Evolutionary conservation across 331 rosid species (phyloP).

Genomic region (Malus hybrid): DNA sequence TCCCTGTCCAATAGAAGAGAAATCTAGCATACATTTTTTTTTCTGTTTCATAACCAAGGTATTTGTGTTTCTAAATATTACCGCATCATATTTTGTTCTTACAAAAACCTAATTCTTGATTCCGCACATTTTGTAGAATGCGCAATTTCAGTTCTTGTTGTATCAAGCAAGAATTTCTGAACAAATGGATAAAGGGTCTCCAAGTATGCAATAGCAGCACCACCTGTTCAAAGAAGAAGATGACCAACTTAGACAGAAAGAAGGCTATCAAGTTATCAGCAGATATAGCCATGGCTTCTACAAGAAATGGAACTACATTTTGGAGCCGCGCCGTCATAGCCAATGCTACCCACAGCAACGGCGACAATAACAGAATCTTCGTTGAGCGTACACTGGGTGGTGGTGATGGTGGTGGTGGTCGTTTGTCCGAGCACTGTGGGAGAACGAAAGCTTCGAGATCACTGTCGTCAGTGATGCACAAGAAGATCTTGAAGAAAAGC

Average conservation of each 20-base stretch:
- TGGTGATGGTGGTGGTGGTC: not conserved
- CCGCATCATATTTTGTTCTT: too few species aligned
- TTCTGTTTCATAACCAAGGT: not conserved
- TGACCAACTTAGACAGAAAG: slow-evolving; percentile 55
- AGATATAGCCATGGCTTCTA: slow-evolving; percentile 77
- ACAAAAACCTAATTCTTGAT: not conserved
- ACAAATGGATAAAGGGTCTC: slow-evolving; percentile 58
- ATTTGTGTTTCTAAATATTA: not conserved
- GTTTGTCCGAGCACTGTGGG: not conserved
- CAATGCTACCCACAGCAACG: slow-evolving; percentile 19
- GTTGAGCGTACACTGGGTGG: slow-evolving; percentile 14
- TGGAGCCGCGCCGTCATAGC: slow-evolving; percentile 70
- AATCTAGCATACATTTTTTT: too few species aligned
- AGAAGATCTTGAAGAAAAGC: slow-evolving; percentile 45
- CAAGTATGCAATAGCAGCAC: slow-evolving; percentile 24
- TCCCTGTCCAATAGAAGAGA: slow-evolving; percentile 5
- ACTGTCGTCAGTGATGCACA: slow-evolving; percentile 20
- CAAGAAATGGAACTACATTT: slow-evolving; percentile 36
- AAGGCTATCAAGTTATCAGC: slow-evolving; percentile 70
- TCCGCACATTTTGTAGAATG: slow-evolving; percentile 35
- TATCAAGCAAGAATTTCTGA: slow-evolving; percentile 52
- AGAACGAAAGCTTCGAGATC: not conserved
- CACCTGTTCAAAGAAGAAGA: slow-evolving; percentile 22
- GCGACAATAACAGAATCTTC: slow-evolving; percentile 4
- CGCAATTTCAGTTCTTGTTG: slow-evolving; percentile 17